Evolutionary conservation across 1,284 basidiomycete genomes (phyloP).

Genomic region (Apiotrichum sp.): DNA sequence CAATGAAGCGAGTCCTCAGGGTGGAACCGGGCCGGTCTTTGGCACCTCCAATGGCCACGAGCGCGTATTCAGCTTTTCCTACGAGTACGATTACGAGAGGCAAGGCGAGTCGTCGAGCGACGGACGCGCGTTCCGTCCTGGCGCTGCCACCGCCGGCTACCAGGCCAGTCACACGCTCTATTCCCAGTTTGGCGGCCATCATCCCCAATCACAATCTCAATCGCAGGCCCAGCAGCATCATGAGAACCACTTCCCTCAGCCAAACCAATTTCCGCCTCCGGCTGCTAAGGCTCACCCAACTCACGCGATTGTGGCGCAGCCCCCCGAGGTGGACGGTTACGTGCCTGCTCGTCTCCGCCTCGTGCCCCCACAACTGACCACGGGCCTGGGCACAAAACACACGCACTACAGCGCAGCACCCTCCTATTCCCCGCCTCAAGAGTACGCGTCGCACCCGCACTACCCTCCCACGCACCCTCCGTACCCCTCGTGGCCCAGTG

Average conservation of each 20-base stretch:
- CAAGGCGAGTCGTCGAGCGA: too few relatives aligned
- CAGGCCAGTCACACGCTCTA: too few relatives aligned
- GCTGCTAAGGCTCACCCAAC: too few relatives aligned
- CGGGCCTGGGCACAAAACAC: background rate
- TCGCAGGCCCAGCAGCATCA: background rate
- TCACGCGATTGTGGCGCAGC: too few relatives aligned
- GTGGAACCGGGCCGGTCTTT: background rate
- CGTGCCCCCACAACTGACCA: background rate
- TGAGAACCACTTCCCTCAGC: background rate
- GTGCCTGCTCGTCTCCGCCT: constrained; percentile 3
- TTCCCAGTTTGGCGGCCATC: background rate
- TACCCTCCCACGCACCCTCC: background rate
- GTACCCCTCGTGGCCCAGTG: background rate
- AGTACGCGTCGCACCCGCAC: background rate
- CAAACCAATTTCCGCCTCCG: background rate
- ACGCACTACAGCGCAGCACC: background rate
- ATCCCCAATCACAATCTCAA: background rate
- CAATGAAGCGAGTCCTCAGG: background rate
- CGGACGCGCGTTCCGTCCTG: too few relatives aligned
- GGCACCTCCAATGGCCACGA: background rate
- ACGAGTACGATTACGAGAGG: background rate
- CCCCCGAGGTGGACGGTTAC: constrained; percentile 7
- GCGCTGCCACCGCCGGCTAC: too few relatives aligned
- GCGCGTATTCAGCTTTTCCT: background rate
- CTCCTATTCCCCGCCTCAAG: background rate